phyloP scores from a whole-genome alignment of 306 rosid species.

The Albizia julibrissin region DNA sequence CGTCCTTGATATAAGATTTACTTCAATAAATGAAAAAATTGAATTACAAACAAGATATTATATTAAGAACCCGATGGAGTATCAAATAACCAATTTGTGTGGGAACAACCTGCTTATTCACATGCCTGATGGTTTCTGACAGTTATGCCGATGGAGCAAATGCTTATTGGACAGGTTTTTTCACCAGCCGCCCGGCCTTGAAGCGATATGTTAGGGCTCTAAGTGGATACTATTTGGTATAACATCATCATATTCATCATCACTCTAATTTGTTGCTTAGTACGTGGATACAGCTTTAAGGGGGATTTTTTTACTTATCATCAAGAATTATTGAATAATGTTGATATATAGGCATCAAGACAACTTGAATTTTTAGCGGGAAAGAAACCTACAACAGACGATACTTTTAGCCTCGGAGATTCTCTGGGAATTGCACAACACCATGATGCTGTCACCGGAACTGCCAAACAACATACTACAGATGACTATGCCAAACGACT shows the following conservation, averaged over 20 bases:
- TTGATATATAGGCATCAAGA: constrained; percentile 62
- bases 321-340: background rate
- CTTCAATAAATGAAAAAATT: too few species aligned
- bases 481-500: constrained; percentile 82
- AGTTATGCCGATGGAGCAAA: constrained; percentile 75
- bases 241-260: background rate
- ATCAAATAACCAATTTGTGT: background rate
- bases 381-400: constrained; percentile 36
- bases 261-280: background rate
- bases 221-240: constrained; percentile 90
- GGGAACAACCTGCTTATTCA: constrained; percentile 8
- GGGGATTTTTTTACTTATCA: constrained; percentile 8
- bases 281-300: constrained; percentile 41
- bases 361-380: constrained; percentile 73
- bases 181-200: constrained; percentile 73
- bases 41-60: too few species aligned
- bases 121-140: constrained; percentile 31
- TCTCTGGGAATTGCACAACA: constrained; percentile 87
- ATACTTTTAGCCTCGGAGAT: constrained; percentile 64
- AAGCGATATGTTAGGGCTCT: constrained; percentile 74
- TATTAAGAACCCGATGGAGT: too few species aligned
- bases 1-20: too few species aligned
- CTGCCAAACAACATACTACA: constrained; percentile 87
- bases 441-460: constrained; percentile 87
- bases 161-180: constrained; percentile 92